Conservation (phyloP, 257 asterid species). For the Solanum bulbocastanum region DNA sequence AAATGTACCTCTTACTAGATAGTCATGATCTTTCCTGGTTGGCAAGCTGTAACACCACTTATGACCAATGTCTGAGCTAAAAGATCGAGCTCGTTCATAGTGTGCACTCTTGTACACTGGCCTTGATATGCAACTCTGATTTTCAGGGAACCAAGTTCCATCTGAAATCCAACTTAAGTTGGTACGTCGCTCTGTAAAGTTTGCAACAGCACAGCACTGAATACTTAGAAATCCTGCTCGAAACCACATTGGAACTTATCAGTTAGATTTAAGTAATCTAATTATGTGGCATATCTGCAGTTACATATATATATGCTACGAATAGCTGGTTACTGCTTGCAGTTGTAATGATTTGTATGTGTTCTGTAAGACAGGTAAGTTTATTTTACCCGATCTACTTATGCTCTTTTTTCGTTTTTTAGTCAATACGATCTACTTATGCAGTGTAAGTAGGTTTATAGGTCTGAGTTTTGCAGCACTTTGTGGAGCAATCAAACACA, state of each 20-base stretch:
- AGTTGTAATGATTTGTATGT: neutral
- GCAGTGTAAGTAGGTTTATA: neutral
- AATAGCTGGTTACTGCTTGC: neutral
- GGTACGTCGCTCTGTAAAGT: conserved; percentile 14
- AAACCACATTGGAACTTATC: neutral
- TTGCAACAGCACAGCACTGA: conserved; percentile 26
- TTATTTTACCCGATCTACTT: neutral
- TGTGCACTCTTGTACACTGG: conserved; percentile 9
- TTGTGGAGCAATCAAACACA: neutral
- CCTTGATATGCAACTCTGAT: conserved; percentile 23
- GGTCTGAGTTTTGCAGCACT: neutral
- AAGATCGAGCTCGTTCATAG: conserved; percentile 23
- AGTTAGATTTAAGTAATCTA: neutral
- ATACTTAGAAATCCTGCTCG: conserved; percentile 42
- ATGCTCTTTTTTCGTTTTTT: neutral
- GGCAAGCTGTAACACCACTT: conserved; percentile 49
- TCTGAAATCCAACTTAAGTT: conserved; percentile 27
- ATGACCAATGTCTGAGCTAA: conserved; percentile 16
- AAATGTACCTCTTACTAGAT: conserved; percentile 43
- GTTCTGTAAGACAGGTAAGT: neutral
- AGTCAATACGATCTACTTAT: neutral
- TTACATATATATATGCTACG: neutral
- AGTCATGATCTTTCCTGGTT: conserved; percentile 26
- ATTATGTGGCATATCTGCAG: neutral
- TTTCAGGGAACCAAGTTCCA: conserved; percentile 30